A percentile compares a stretch with the other conserved stretches of the same genome.
Conservation (phyloP, 1,139 yeast species). For the Geotrichum candidum region DNA sequence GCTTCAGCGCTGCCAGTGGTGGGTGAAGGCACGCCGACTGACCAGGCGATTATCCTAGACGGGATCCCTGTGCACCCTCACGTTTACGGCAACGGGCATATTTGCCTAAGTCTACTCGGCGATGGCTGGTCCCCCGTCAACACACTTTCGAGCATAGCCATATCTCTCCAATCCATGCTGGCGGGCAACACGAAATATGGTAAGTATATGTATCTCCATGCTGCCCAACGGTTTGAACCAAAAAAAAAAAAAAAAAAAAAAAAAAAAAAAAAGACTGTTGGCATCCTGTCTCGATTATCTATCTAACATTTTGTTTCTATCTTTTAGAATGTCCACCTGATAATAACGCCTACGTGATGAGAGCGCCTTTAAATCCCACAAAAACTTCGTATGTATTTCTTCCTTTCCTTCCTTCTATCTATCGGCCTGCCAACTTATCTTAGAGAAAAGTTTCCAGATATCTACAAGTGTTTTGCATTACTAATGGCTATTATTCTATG, state of each 20-base stretch:
- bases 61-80: slow-evolving; percentile 65
- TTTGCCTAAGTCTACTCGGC: slow-evolving; percentile 51
- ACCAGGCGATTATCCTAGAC: slow-evolving; percentile 20
- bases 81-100: slow-evolving; percentile 67
- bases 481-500: slow-evolving; percentile 21
- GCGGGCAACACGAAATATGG: slow-evolving; percentile 43
- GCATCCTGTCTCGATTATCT: not conserved
- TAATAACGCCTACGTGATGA: slow-evolving; percentile 43
- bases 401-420: not conserved
- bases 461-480: not conserved
- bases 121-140: slow-evolving; percentile 73
- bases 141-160: slow-evolving; percentile 46
- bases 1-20: not conserved
- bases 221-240: not conserved
- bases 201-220: slow-evolving; percentile 24
- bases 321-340: slow-evolving; percentile 45
- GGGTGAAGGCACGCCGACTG: slow-evolving; percentile 16
- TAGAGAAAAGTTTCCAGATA: not conserved
- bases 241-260: not conserved
- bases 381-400: slow-evolving; percentile 35
- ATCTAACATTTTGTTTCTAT: not conserved
- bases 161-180: slow-evolving; percentile 64
- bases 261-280: not conserved
- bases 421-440: not conserved
- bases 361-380: slow-evolving; percentile 56